Evolutionary conservation across 1,139 yeast genomes (phyloP).

Genomic region (Candida neerlandica): DNA sequence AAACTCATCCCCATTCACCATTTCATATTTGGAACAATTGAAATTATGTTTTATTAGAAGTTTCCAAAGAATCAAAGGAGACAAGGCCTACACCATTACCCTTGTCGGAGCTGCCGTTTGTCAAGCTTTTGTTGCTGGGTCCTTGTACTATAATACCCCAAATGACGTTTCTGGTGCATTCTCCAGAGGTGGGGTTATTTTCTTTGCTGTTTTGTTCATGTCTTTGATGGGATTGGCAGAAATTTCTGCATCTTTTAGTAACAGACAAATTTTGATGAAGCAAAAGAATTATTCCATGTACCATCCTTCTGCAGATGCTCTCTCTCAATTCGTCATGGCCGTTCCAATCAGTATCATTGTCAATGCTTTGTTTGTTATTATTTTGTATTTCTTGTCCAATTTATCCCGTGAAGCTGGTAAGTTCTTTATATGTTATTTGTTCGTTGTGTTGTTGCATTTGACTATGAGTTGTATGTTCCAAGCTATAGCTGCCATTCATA

Average conservation of each 20-base stretch:
- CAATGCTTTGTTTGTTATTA: constrained; percentile 43
- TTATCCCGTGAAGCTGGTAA: constrained; percentile 55
- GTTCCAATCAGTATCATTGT: constrained; percentile 53
- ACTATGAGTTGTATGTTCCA: constrained; percentile 49
- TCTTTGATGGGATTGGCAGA: constrained; percentile 59
- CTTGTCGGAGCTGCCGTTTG: constrained; percentile 48
- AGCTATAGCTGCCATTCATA: constrained; percentile 50
- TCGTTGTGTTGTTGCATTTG: constrained; percentile 32
- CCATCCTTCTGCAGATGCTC: constrained; percentile 62
- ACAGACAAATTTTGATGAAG: constrained; percentile 56
- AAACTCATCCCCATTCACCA: constrained; percentile 45
- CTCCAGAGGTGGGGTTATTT: constrained; percentile 60
- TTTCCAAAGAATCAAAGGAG: constrained; percentile 53
- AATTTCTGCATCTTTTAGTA: constrained; percentile 48
- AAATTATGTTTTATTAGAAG: constrained; percentile 50
- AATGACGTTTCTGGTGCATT: constrained; percentile 48
- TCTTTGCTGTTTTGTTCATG: constrained; percentile 55
- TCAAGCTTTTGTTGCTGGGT: constrained; percentile 57
- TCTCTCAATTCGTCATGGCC: constrained; percentile 48
- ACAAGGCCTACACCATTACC: constrained; percentile 50
- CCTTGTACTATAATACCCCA: constrained; percentile 51
- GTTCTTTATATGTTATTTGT: constrained; percentile 53
- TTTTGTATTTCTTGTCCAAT: constrained; percentile 54
- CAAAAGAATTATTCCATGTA: constrained; percentile 58
- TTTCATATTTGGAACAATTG: constrained; percentile 49